Evolutionary conservation across 345 rosid species (phyloP), one percentile per base, ranked within the genome.

Genomic region (Cardiospermum halicacabum): DNA sequence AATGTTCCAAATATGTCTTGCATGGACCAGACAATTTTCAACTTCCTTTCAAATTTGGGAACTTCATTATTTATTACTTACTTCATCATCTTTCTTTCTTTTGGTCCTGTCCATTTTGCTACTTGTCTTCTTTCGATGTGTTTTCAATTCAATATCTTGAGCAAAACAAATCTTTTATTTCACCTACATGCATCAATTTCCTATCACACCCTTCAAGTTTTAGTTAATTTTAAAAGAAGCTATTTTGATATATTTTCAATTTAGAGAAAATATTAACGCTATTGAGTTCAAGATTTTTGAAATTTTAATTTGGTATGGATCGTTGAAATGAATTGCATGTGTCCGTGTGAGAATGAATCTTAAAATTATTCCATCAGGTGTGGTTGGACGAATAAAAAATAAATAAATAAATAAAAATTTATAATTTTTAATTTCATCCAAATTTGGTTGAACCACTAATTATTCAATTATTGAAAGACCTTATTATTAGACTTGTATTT

Each of bases 1-100:
- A 11, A 58, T 57, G 60, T 56, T 72, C 24, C 12, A 11, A 27
- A 18, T 21, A 58, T 75, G 71, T 67, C 79, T 63, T 50, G 13
- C 51, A 43, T 67, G 64, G 13, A 57, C 28, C 27, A 24, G 77
- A 72, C 73, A 78, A 58, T 50, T 5, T 72, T 37, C 40, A 49
- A 49, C 53, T 64, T 53, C 57, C 24, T 36, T 36, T 55, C 12
- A 60, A 61, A 58, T 34, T 47, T 78, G 7, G 5, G 71, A 69
- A 42, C 51, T 78, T 15, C 4, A 69, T 66, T 64, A 59, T 69
- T 31, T 21, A 69, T 58, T 69, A n/a, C 59, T 62, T 42, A 62
- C 63, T 69, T 18, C 45, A 36, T 22, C 58, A 39, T 64, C 27
- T 53, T 6, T 56, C 42, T 45, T 24, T 39, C 43, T 45, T 24